These are phyloP conservation scores for Penicillium cinerascens DNA, from an alignment of 495 filamentous ascomycete genomes.

Conservation along the genomic window DNA sequence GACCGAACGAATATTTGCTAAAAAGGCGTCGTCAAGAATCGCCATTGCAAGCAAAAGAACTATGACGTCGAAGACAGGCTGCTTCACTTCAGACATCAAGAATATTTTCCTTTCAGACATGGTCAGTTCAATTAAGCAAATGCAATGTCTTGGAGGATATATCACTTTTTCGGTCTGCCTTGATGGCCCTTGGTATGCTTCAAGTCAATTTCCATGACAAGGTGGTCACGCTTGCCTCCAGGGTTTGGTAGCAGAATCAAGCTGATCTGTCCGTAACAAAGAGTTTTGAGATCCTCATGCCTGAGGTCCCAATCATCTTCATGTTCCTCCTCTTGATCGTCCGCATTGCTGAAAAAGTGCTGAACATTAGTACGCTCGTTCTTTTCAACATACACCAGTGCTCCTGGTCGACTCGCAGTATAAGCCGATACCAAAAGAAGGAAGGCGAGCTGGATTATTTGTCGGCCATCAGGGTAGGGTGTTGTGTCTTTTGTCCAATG, in stretches of 20 bases:
- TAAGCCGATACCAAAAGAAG: slow-evolving; percentile 12
- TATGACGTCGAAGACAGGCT: slow-evolving; percentile 10
- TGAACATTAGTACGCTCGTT: slow-evolving; percentile 4
- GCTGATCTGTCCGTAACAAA: slow-evolving; percentile 15
- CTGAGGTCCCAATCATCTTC: slow-evolving; percentile 5
- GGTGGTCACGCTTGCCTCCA: slow-evolving; percentile 5
- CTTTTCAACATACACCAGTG: slow-evolving; percentile 7
- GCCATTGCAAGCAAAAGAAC: slow-evolving; percentile 12
- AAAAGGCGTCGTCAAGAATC: slow-evolving; percentile 6
- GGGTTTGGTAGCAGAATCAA: slow-evolving; percentile 15
- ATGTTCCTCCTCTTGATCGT: neutral
- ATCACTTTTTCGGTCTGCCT: slow-evolving; percentile 5
- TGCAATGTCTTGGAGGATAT: neutral
- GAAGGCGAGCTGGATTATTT: slow-evolving; percentile 13
- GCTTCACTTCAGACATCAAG: slow-evolving; percentile 11
- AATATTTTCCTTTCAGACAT: slow-evolving; percentile 10
- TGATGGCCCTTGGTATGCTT: slow-evolving; percentile 14
- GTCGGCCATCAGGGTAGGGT: slow-evolving; percentile 9
- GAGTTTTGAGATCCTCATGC: slow-evolving; percentile 10
- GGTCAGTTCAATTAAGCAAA: neutral
- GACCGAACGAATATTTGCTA: slow-evolving; percentile 4
- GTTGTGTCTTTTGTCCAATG: slow-evolving; percentile 9
- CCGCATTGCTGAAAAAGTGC: neutral
- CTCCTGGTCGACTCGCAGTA: slow-evolving; percentile 6
- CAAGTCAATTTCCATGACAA: slow-evolving; percentile 11